Evolutionary conservation across 306 rosid species (phyloP).

Genomic region (Sophora flavescens): DNA sequence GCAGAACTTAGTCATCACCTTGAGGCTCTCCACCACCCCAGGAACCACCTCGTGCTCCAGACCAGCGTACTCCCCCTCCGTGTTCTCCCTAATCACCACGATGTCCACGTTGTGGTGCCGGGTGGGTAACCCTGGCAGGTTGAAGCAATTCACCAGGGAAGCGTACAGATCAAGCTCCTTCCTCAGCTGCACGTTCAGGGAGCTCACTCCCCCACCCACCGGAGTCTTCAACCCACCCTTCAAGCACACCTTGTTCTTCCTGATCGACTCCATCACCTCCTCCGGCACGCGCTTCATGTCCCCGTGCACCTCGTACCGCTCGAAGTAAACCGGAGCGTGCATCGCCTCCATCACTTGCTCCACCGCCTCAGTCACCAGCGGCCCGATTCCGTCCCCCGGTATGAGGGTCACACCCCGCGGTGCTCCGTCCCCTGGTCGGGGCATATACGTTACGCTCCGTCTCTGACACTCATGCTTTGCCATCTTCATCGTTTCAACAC

Average conservation of each 20-base stretch:
- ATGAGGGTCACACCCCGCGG: slow-evolving; percentile 47
- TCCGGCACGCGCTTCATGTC: slow-evolving; percentile 49
- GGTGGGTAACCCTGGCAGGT: slow-evolving; percentile 58
- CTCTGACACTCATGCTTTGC: neutral
- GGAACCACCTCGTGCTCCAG: slow-evolving; percentile 55
- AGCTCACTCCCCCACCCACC: slow-evolving; percentile 50
- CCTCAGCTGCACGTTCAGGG: slow-evolving; percentile 48
- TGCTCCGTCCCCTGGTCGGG: slow-evolving; percentile 56
- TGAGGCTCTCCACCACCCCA: slow-evolving; percentile 53
- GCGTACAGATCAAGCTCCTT: slow-evolving; percentile 47
- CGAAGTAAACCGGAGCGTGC: slow-evolving; percentile 49
- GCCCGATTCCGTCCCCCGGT: slow-evolving; percentile 48
- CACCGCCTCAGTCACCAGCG: slow-evolving; percentile 47
- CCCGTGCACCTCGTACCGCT: slow-evolving; percentile 48
- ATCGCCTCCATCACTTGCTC: slow-evolving; percentile 56
- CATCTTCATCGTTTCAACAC: neutral
- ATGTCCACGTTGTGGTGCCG: slow-evolving; percentile 48
- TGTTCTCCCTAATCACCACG: slow-evolving; percentile 47
- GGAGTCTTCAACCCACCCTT: slow-evolving; percentile 51
- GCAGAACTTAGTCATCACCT: slow-evolving; percentile 51
- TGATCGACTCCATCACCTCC: slow-evolving; percentile 47
- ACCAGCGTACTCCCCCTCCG: slow-evolving; percentile 46
- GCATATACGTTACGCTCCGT: slow-evolving; percentile 68
- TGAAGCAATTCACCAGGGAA: slow-evolving; percentile 66
- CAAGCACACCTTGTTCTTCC: slow-evolving; percentile 52